A percentile compares a stretch with the other conserved stretches of the same genome.
These are phyloP conservation scores for Thielaviopsis ethacetica DNA, from an alignment of 2,329 filamentous ascomycete species.

Conservation along the genomic window DNA sequence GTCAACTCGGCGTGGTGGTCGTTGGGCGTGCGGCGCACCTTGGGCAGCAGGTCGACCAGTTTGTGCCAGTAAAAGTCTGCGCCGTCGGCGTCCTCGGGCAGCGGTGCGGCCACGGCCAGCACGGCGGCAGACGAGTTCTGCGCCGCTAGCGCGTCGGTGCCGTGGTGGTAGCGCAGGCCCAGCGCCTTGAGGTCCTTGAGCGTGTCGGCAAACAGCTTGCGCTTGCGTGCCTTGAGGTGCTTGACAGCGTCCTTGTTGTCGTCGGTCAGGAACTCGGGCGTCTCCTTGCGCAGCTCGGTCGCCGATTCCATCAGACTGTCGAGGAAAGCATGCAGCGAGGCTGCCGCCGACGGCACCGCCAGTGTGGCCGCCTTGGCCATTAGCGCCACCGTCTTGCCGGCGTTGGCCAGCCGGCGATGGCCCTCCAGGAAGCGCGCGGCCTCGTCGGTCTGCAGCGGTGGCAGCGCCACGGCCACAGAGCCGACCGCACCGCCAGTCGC, in stretches of 20 bases:
- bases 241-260: conserved; percentile 75
- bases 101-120: conserved; percentile 39
- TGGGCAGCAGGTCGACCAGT: conserved; percentile 55
- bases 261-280: conserved; percentile 63
- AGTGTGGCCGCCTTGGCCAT: conserved; percentile 50
- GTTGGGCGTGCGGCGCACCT: conserved; percentile 47
- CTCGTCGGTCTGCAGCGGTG: background rate
- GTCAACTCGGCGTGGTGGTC: conserved; percentile 78
- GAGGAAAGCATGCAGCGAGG: conserved; percentile 52
- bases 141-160: conserved; percentile 52
- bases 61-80: conserved; percentile 45
- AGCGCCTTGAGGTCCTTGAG: conserved; percentile 70
- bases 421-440: conserved; percentile 17
- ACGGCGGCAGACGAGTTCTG: conserved; percentile 58
- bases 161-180: conserved; percentile 75
- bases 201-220: conserved; percentile 77
- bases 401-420: conserved; percentile 53
- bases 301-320: conserved; percentile 40
- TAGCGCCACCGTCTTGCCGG: conserved; percentile 50
- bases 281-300: conserved; percentile 65
- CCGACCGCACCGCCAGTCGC: conserved; percentile 4
- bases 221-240: conserved; percentile 80
- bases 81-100: conserved; percentile 18
- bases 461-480: conserved; percentile 1
- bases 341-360: conserved; percentile 36